phyloP scores from a whole-genome alignment of 345 rosid species.

The Cardamine resedifolia region DNA sequence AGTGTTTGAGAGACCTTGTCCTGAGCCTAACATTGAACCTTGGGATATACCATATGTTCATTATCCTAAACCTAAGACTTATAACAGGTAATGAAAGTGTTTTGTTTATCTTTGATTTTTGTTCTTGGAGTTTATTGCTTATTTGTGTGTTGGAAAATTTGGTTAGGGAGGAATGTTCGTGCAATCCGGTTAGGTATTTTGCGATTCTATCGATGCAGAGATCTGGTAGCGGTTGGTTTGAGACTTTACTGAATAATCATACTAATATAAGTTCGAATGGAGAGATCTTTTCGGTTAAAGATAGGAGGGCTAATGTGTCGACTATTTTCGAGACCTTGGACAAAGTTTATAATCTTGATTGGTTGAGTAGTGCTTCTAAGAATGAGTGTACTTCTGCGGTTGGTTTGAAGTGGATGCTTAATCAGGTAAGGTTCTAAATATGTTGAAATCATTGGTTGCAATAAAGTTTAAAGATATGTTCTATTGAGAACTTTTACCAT shows the following conservation, averaged over 20 bases:
- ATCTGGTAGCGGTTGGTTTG: constrained; percentile 99
- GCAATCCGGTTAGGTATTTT: constrained; percentile 91
- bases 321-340: constrained; percentile 80
- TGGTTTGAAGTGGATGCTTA: constrained; percentile 99
- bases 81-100: constrained; percentile 54
- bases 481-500: background rate
- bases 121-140: background rate
- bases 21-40: constrained; percentile 72
- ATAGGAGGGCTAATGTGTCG: constrained; percentile 75
- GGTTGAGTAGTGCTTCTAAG: constrained; percentile 97
- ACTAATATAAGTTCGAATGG: constrained; percentile 97
- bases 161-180: constrained; percentile 78
- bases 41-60: constrained; percentile 94
- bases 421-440: constrained; percentile 61
- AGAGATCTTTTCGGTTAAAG: constrained; percentile 92
- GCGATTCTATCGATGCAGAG: constrained; percentile 99
- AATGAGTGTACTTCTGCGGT: constrained; percentile 96
- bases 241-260: constrained; percentile 89
- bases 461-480: background rate
- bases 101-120: constrained; percentile 12
- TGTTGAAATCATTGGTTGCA: background rate
- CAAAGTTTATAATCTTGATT: constrained; percentile 76
- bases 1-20: constrained; percentile 65
- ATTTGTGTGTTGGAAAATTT: constrained; percentile 5
- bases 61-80: constrained; percentile 77